Conservation (phyloP, 1,284 basidiomycete genomes). For the Schizophyllum commune region DNA sequence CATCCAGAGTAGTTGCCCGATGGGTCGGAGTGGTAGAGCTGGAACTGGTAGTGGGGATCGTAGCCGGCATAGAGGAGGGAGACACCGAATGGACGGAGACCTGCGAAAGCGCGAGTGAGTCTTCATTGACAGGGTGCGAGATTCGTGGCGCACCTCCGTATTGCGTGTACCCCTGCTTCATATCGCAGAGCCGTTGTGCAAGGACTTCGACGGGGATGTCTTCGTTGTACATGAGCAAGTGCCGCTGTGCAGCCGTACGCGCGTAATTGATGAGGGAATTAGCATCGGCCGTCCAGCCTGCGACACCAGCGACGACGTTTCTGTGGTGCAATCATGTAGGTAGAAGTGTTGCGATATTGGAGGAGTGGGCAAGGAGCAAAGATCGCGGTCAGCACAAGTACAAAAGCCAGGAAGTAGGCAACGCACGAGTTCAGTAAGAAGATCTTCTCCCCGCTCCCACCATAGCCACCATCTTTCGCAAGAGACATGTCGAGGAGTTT, state of each 20-base stretch:
- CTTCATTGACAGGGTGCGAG: slow-evolving; percentile 2
- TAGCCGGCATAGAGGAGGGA: slow-evolving; percentile 95
- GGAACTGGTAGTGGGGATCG: slow-evolving; percentile 94
- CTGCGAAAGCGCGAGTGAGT: slow-evolving; percentile 28
- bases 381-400: slow-evolving; percentile 3
- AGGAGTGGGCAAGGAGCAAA: background rate
- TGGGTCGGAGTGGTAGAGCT: slow-evolving; percentile 97
- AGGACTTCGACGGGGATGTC: slow-evolving; percentile 97
- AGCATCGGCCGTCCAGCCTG: slow-evolving; percentile 94
- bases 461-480: slow-evolving; percentile 83
- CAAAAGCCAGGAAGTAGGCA: slow-evolving; percentile 1
- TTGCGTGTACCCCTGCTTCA: slow-evolving; percentile 99
- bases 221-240: slow-evolving; percentile 89
- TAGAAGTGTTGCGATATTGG: too few relatives aligned
- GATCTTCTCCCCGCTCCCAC: slow-evolving; percentile 96
- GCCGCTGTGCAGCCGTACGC: slow-evolving; percentile 83
- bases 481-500: slow-evolving; percentile 90
- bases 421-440: slow-evolving; percentile 85
- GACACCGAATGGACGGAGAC: slow-evolving; percentile 96
- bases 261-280: slow-evolving; percentile 97
- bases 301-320: slow-evolving; percentile 93
- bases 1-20: slow-evolving; percentile 98
- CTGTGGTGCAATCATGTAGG: too few relatives aligned
- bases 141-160: slow-evolving; percentile 72
- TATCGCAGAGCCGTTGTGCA: slow-evolving; percentile 89